Base-by-base conservation (phyloP, 176 grass and related monocot species). In the Canna indica region DNA sequence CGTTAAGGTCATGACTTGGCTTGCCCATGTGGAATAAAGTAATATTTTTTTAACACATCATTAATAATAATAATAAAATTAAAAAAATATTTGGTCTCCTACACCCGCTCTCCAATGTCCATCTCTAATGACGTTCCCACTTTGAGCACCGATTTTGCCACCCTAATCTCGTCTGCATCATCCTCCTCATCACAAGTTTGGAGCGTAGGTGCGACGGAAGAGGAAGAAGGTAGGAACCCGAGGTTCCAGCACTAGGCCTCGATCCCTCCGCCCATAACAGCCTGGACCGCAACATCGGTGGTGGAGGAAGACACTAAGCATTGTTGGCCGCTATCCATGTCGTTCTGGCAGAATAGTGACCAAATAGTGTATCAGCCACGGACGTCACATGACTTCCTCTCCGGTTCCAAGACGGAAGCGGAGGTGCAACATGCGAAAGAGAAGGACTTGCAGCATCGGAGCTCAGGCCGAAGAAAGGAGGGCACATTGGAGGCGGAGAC, bases 331-430 rank as follows among this genome's bases (percentile, higher is more conserved):
- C 84, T 73, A 46, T 95, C 81, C 2, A 81, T 69, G 85, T 59
- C 75, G 50, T 7, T 72, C 65, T 76, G 81, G 65, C 75, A 68
- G 74, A 83, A 83, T 33, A 70, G 77, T 66, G 85, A 59, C 75
- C 64, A 77, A 11, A 77, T 64, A 4, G 75, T 77, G 36, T 36
- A 69, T 7, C 75, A 65, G 34, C 64, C 75, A 72, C 86, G 71
- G 67, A 80, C 84, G 60, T 88, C 88, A 74, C 86, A 97, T 42
- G 88, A 97, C 75, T 74, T 85, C 73, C 93, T 86, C 47, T 91
- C 88, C 25, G 90, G 86, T 61, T 92, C 78, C 22, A 74, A 81
- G 45, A 47, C n/a, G 28, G 68, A 39, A 2, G 68, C 30, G 5
- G 59, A 17, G 45, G 71, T 42, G 7, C 85, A 76, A 48, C 79